These are phyloP conservation scores for Pyrenophora teres DNA, from an alignment of 2,329 filamentous ascomycete species.

Conservation along the genomic window DNA sequence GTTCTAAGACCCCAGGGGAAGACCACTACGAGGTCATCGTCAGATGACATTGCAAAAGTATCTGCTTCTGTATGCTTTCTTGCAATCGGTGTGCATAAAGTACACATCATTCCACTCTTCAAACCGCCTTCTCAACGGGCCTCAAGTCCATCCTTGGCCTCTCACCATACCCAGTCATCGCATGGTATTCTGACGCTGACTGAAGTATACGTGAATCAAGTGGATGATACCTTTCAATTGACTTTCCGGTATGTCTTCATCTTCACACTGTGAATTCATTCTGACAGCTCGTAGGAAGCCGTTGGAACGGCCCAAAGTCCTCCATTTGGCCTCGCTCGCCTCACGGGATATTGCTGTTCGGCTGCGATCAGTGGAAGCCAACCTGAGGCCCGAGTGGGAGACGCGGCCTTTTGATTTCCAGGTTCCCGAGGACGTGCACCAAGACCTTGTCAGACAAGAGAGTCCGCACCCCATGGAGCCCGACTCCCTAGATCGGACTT, in stretches of 20 bases:
- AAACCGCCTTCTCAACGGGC: conserved; percentile 60
- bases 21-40: conserved; percentile 60
- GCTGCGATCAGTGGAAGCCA: conserved; percentile 65
- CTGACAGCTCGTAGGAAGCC: conserved; percentile 52
- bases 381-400: conserved; percentile 68
- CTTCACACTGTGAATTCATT: not conserved
- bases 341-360: conserved; percentile 68
- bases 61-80: conserved; percentile 70
- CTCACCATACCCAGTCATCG: conserved; percentile 58
- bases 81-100: conserved; percentile 69
- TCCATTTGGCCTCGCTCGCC: conserved; percentile 67
- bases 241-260: conserved; percentile 59
- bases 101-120: conserved; percentile 69
- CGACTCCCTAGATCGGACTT: conserved; percentile 66
- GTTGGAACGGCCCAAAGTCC: conserved; percentile 58
- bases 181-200: conserved; percentile 68
- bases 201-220: conserved; percentile 62
- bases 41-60: conserved; percentile 69
- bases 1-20: conserved; percentile 66
- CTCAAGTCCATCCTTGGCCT: conserved; percentile 59
- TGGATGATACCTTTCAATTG: conserved; percentile 69
- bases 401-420: conserved; percentile 66
- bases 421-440: conserved; percentile 57
- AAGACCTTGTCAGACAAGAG: conserved; percentile 40
- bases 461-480: conserved; percentile 63